Conservation (phyloP, 345 rosid species). For the Litchi chinensis region DNA sequence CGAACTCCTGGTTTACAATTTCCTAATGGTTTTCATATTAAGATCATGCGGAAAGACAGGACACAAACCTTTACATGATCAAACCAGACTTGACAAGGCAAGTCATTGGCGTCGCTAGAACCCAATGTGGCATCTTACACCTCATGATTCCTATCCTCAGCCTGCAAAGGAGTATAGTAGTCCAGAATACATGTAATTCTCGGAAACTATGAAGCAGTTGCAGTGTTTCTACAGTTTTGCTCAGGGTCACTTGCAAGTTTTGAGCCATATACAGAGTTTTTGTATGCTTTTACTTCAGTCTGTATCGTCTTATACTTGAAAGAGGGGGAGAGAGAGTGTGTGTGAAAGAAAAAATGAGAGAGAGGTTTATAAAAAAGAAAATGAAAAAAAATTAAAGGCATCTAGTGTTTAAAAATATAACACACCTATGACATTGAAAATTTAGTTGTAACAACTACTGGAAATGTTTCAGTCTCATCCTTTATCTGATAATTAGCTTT, state of each 20-base stretch:
- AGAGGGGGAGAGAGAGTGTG: not conserved
- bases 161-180: constrained; percentile 23
- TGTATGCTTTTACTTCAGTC: constrained; percentile 7
- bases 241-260: constrained; percentile 13
- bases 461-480: constrained; percentile 22
- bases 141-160: constrained; percentile 7
- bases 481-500: constrained; percentile 1
- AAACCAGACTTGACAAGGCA: not conserved
- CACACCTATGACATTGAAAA: not conserved
- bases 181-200: not conserved
- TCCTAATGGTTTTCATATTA: constrained; percentile 75
- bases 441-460: constrained; percentile 15
- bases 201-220: constrained; percentile 3
- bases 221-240: constrained; percentile 22
- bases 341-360: not conserved
- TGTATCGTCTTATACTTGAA: constrained; percentile 19
- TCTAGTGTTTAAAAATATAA: not conserved
- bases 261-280: constrained; percentile 12
- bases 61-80: constrained; percentile 16
- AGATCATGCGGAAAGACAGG: constrained; percentile 46
- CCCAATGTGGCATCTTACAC: constrained; percentile 12
- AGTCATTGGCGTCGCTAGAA: not conserved
- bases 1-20: constrained; percentile 91
- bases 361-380: not conserved
- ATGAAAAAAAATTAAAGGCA: not conserved